Conservation (phyloP, 1,284 basidiomycete species). For the Rhizoctonia solani region DNA sequence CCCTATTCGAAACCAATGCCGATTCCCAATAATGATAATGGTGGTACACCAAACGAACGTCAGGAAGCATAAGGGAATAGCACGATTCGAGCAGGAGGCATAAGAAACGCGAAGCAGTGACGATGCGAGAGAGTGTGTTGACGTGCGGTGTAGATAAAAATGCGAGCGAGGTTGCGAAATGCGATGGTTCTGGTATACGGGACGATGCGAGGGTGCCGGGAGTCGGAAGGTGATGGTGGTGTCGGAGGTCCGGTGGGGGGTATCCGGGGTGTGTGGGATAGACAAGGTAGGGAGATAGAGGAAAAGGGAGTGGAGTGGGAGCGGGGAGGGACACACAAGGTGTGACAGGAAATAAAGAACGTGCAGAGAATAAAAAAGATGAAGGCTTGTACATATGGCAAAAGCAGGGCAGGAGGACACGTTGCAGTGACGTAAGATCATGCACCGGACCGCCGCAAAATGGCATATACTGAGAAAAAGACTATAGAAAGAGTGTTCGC, state of each 20-base stretch:
- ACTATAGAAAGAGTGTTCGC: slow-evolving; percentile 26
- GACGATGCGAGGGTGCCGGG: slow-evolving; percentile 13
- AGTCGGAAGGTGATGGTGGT: not conserved
- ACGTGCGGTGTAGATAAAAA: not conserved
- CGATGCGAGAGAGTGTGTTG: not conserved
- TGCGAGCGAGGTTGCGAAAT: no score
- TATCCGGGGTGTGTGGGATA: slow-evolving; percentile 32
- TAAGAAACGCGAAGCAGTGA: no score
- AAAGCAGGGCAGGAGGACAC: not conserved
- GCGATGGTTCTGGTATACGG: slow-evolving; percentile 12
- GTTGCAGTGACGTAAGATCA: not conserved
- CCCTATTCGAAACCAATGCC: no score
- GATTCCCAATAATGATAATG: slow-evolving; percentile 24
- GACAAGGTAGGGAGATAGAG: not conserved
- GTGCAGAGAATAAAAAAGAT: not conserved
- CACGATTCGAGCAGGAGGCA: not conserved
- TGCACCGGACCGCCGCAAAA: not conserved
- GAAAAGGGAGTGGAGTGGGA: not conserved
- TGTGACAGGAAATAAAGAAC: slow-evolving; percentile 27
- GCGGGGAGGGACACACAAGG: not conserved
- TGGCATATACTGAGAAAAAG: slow-evolving; percentile 1
- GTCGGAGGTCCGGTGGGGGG: slow-evolving; percentile 15
- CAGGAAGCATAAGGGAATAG: not conserved
- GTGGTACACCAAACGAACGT: slow-evolving; percentile 14
- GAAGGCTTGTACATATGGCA: slow-evolving; percentile 23